Conservation (phyloP, 164 flowering plant genomes). For the Cinnamomum micranthum region DNA sequence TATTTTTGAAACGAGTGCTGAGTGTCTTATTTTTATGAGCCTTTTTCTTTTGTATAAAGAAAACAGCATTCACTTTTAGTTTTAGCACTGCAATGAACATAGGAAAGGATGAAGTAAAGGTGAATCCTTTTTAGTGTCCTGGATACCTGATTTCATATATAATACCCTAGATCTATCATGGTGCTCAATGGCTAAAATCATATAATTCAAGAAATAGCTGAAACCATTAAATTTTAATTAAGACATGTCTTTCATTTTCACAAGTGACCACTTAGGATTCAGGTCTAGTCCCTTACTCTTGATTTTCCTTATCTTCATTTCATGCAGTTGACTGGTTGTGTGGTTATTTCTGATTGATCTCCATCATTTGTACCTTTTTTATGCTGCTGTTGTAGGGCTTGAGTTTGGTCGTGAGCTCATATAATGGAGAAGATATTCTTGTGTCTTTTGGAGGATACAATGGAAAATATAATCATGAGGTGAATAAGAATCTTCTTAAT, state of each 20-base stretch:
- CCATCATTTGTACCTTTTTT: not conserved
- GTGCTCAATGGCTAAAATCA: not conserved
- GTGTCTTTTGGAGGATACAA: conserved; percentile 98
- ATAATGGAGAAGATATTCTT: conserved; percentile 78
- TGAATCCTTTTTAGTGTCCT: no score
- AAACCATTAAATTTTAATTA: no score
- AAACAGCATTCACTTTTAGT: no score
- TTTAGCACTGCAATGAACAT: no score
- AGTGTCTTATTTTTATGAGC: no score
- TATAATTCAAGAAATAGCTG: not conserved
- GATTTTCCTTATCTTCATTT: not conserved
- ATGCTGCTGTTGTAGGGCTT: conserved; percentile 54
- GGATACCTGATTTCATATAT: no score
- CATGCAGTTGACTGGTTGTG: not conserved
- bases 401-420: conserved; percentile 84
- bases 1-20: not conserved
- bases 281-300: not conserved
- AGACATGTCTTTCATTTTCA: not conserved
- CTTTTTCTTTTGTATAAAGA: no score
- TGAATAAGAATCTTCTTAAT: conserved; percentile 13
- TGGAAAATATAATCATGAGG: conserved; percentile 96
- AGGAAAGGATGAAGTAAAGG: no score
- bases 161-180: no score
- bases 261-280: not conserved
- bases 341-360: conserved; percentile 8